A percentile compares a stretch with the other conserved stretches of the same genome.
Conservation (phyloP, 148 eudicot species). For the Drosera capensis region DNA sequence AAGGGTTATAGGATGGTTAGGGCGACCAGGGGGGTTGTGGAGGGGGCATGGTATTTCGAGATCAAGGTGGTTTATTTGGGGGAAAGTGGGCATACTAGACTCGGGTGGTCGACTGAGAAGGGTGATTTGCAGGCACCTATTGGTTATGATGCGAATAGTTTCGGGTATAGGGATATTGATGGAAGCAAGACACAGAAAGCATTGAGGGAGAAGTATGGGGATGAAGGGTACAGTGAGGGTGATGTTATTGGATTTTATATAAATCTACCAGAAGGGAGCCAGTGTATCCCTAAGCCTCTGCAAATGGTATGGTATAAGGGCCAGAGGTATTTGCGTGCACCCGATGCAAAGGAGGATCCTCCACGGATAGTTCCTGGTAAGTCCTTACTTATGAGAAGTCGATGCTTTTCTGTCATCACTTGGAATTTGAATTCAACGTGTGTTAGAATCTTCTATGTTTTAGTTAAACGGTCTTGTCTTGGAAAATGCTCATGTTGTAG, state of each 20-base stretch:
- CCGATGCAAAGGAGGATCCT: conserved; percentile 73
- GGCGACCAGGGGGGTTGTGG: conserved; percentile 79
- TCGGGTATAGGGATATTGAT: conserved; percentile 91
- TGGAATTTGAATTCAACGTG: no score
- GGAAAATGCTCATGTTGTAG: no score
- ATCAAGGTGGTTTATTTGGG: conserved; percentile 64
- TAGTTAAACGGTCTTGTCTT: no score
- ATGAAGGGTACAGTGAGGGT: conserved; percentile 75
- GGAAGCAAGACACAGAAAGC: conserved; percentile 95
- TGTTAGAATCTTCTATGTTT: no score
- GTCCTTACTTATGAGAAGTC: conserved; percentile 9
- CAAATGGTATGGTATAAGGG: conserved; percentile 69
- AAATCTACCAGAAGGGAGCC: conserved; percentile 66
- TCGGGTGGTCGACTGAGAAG: conserved; percentile 89
- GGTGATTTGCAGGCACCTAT: conserved; percentile 98
- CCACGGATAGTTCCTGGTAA: conserved; percentile 67
- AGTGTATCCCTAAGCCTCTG: conserved; percentile 50
- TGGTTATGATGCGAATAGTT: conserved; percentile 85
- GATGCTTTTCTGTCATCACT: not conserved
- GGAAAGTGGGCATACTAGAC: conserved; percentile 77
- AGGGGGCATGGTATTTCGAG: conserved; percentile 90
- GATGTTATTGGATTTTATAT: conserved; percentile 93
- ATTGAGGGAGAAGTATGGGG: conserved; percentile 79
- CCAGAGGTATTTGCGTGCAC: conserved; percentile 55
- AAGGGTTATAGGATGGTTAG: conserved; percentile 97